Percentiles rank a stretch among this genome's conserved stretches.
phyloP scores from a whole-genome alignment of 2,329 filamentous ascomycete species.

The Thelonectria rubi region DNA sequence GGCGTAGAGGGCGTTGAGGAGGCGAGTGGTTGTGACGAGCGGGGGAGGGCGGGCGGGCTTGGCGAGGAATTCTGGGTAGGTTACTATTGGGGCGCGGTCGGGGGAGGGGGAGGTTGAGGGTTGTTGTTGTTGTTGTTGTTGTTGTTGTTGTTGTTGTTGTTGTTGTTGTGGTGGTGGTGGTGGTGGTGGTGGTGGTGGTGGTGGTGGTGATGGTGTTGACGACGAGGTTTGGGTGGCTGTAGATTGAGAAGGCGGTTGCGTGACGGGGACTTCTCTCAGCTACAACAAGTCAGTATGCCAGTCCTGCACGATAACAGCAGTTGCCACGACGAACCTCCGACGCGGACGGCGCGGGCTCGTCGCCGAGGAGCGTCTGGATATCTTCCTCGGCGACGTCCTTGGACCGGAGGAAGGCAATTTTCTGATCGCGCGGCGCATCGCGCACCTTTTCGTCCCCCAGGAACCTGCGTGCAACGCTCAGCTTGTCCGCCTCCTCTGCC shows the following conservation, averaged over 20 bases:
- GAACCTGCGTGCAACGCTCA: slow-evolving; percentile 77
- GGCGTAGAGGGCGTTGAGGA: slow-evolving; percentile 68
- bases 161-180: too few species aligned
- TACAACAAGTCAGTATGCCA: slow-evolving; percentile 5
- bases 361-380: slow-evolving; percentile 71
- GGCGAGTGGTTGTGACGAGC: slow-evolving; percentile 67
- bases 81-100: slow-evolving; percentile 70
- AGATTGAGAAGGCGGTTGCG: slow-evolving; percentile 19
- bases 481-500: slow-evolving; percentile 42
- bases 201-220: slow-evolving; percentile 33
- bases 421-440: slow-evolving; percentile 74
- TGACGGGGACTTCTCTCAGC: slow-evolving; percentile 23
- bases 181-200: too few species aligned
- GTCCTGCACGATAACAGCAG: not conserved
- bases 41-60: slow-evolving; percentile 65
- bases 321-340: slow-evolving; percentile 28
- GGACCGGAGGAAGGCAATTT: slow-evolving; percentile 77
- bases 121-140: slow-evolving; percentile 25
- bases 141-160: too few species aligned
- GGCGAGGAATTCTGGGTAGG: slow-evolving; percentile 75
- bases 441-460: slow-evolving; percentile 78
- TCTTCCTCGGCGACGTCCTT: slow-evolving; percentile 77
- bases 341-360: slow-evolving; percentile 30
- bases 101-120: slow-evolving; percentile 34
- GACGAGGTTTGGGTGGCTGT: slow-evolving; percentile 29